phyloP scores from a whole-genome alignment of 768 basidiomycete species.

The Boletus eberwhitei region DNA sequence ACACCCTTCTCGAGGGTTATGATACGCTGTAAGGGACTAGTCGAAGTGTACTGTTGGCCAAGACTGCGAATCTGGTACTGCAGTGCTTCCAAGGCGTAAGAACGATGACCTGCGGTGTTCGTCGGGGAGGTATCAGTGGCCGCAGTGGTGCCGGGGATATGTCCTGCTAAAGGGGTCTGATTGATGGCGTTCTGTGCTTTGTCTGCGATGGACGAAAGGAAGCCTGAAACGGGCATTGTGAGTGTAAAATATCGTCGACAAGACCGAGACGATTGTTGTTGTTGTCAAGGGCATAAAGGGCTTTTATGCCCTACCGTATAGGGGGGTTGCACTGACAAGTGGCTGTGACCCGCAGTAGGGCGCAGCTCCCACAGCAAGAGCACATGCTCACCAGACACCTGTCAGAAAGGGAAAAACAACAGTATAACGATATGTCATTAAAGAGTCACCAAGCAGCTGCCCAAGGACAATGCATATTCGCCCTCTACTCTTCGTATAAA shows the following conservation, averaged over 20 bases:
- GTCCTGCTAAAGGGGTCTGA: slow-evolving; percentile 54
- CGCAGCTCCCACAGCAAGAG: background rate
- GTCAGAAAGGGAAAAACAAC: slow-evolving; percentile 3
- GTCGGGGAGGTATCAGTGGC: slow-evolving; percentile 39
- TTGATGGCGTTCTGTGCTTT: slow-evolving; percentile 74
- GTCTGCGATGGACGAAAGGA: slow-evolving; percentile 66
- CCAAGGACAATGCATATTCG: slow-evolving; percentile 16
- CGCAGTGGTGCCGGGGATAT: slow-evolving; percentile 47
- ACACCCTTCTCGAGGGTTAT: slow-evolving; percentile 78
- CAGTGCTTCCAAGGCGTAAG: slow-evolving; percentile 55
- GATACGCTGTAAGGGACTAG: slow-evolving; percentile 70
- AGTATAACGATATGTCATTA: slow-evolving; percentile 25
- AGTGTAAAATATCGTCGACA: slow-evolving; percentile 10
- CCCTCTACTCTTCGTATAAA: slow-evolving; percentile 25
- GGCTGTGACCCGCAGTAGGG: slow-evolving; percentile 23
- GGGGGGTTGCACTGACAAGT: slow-evolving; percentile 5
- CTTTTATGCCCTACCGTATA: slow-evolving; percentile 11
- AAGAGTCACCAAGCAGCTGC: slow-evolving; percentile 20
- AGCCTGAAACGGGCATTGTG: slow-evolving; percentile 57
- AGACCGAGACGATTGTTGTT: background rate
- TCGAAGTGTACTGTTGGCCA: slow-evolving; percentile 72
- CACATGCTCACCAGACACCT: slow-evolving; percentile 1
- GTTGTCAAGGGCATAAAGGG: slow-evolving; percentile 15
- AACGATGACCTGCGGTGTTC: slow-evolving; percentile 44
- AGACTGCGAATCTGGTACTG: slow-evolving; percentile 71